These are phyloP conservation scores for Punica granatum DNA, from an alignment of 345 rosid species.

Conservation along the genomic window DNA sequence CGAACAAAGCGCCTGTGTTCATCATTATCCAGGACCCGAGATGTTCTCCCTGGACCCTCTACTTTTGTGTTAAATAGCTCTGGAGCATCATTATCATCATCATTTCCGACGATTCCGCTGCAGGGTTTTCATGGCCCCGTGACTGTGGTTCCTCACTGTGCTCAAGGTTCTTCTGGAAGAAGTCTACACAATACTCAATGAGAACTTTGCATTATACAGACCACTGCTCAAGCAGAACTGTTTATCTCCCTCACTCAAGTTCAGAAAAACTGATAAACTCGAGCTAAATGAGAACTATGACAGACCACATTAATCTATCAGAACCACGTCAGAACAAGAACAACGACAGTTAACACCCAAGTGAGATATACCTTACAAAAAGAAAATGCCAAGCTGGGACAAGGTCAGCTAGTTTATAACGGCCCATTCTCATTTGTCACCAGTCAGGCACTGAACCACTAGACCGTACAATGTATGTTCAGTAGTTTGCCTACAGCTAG, in stretches of 20 bases:
- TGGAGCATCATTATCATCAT: slow-evolving; percentile 30
- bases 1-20: slow-evolving; percentile 84
- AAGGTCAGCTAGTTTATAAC: too few relatives aligned
- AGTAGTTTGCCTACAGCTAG: not conserved
- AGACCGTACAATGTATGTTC: not conserved
- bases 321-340: too few relatives aligned
- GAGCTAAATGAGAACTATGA: too few relatives aligned
- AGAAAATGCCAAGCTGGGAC: too few relatives aligned
- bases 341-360: too few relatives aligned
- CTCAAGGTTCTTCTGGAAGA: slow-evolving; percentile 59
- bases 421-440: too few relatives aligned
- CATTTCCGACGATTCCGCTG: slow-evolving; percentile 26
- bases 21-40: slow-evolving; percentile 44
- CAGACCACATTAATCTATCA: too few relatives aligned
- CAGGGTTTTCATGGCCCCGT: slow-evolving; percentile 15
- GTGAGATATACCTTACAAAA: too few relatives aligned
- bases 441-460: not conserved
- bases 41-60: slow-evolving; percentile 52
- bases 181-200: slow-evolving; percentile 62
- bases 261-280: too few relatives aligned
- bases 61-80: slow-evolving; percentile 34
- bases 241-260: too few relatives aligned
- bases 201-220: too few relatives aligned
- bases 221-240: too few relatives aligned
- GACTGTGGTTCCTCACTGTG: slow-evolving; percentile 27